Base-by-base conservation (phyloP, 1,139 yeast species). In the Sugiyamaella novakii region DNA sequence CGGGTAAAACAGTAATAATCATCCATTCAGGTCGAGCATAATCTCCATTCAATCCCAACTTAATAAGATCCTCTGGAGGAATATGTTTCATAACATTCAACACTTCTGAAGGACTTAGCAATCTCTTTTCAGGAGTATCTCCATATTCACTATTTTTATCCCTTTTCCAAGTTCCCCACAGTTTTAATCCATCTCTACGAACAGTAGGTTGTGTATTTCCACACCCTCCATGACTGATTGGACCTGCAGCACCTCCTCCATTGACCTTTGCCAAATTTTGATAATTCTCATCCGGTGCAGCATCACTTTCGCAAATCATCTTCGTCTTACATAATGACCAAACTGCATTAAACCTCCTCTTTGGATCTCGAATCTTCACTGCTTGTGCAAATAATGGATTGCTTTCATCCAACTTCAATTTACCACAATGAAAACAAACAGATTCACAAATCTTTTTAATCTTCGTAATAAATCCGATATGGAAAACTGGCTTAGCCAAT, bases 1-100 rank as follows among this genome's bases (percentile, higher is more conserved):
- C 98, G 1, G 98, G 98, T 62, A 94, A 76, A 14, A 92, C 98
- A 2, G 98, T 91, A 57, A 94, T 80, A 57, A 94, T 78, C 84
- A 94, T 83, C 99, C 98, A 94, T 70, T 94, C 99, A 1, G 99
- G 99, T 65, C 98, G 83, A 1, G 98, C 95, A 64, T 88, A 92
- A 65, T 92, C 98, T 66, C 88, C 95, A 65, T 87, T 88, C 69
- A 92, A 84, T 5, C 99, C 99, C 55, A 94, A 70, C 58, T 80
- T 81, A 48, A 71, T 75, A 56, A 95, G 83, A 67, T 94, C 99
- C 63, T 84, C 87, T 8, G 87, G 75, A 42, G 87, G 81, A 44
- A 94, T 92, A 67, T 91, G 98, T 69, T 84, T 88, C 72, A 94
- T 87, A 47, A 92, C 95, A 63, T 86, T 88, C 62, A 87, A 76